Percentiles rank a stretch among this genome's conserved stretches.
These are phyloP conservation scores for Diaporthe destruens DNA, from an alignment of 2,329 filamentous ascomycete species.

Conservation along the genomic window DNA sequence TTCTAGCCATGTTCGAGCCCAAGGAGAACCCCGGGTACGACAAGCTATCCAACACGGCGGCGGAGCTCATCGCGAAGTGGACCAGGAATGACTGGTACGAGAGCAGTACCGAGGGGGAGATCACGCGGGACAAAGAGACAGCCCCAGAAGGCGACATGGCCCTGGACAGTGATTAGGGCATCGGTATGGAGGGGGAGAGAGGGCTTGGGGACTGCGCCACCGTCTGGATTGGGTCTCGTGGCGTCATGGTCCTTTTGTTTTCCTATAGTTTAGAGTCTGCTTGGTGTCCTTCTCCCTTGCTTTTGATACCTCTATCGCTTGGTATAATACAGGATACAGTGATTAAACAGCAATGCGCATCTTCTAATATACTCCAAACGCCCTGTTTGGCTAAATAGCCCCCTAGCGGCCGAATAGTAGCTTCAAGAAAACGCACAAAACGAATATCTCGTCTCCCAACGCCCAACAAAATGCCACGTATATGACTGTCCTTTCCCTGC, in stretches of 20 bases:
- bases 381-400: slow-evolving; percentile 34
- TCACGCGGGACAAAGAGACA: slow-evolving; percentile 12
- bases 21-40: slow-evolving; percentile 80
- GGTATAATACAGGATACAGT: slow-evolving; percentile 26
- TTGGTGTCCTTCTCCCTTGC: not conserved
- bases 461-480: not conserved
- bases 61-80: slow-evolving; percentile 75
- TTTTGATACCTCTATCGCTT: slow-evolving; percentile 16
- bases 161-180: not conserved
- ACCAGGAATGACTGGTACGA: slow-evolving; percentile 75
- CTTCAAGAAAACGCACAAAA: slow-evolving; percentile 5
- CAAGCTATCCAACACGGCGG: slow-evolving; percentile 74
- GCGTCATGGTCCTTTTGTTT: not conserved
- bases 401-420: slow-evolving; percentile 14
- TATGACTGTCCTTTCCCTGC: no score
- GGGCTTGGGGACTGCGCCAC: slow-evolving; percentile 5
- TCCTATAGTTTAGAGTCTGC: not conserved
- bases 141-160: not conserved
- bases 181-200: slow-evolving; percentile 15
- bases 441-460: not conserved
- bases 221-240: not conserved
- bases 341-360: slow-evolving; percentile 5
- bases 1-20: slow-evolving; percentile 77
- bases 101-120: slow-evolving; percentile 56
- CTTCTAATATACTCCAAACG: not conserved